Percentiles rank a stretch among this genome's conserved stretches.
Conservation (phyloP, 169 alveolate genomes). For the Babesia sp. region DNA sequence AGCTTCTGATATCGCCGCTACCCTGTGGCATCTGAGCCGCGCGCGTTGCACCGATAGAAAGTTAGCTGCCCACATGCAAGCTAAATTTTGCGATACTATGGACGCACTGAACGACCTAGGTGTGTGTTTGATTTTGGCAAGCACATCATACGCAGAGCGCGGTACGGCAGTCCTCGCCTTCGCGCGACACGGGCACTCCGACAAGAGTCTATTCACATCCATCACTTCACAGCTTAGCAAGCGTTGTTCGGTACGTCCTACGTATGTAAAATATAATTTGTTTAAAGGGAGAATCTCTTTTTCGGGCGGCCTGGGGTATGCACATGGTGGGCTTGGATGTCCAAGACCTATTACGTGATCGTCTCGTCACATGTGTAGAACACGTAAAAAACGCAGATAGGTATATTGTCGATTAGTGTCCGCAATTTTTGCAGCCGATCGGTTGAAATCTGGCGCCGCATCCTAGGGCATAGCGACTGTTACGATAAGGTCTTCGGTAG, state of each 20-base stretch:
- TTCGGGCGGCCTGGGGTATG: slow-evolving; percentile 65
- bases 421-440: slow-evolving; percentile 11
- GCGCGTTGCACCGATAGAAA: slow-evolving; percentile 33
- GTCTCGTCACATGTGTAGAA: slow-evolving; percentile 9
- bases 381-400: slow-evolving; percentile 29
- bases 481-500: slow-evolving; percentile 12
- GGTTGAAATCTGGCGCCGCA: slow-evolving; percentile 26
- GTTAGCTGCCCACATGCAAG: slow-evolving; percentile 21
- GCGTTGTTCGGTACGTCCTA: slow-evolving; percentile 20
- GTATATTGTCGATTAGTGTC: not conserved
- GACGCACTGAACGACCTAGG: slow-evolving; percentile 26
- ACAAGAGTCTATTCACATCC: slow-evolving; percentile 13
- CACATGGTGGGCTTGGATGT: slow-evolving; percentile 51
- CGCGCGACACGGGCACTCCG: slow-evolving; percentile 56
- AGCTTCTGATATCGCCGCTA: slow-evolving; percentile 40
- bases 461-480: slow-evolving; percentile 13
- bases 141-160: slow-evolving; percentile 8
- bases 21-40: slow-evolving; percentile 58
- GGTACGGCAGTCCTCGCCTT: slow-evolving; percentile 60
- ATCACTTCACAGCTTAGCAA: slow-evolving; percentile 7
- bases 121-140: not conserved
- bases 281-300: slow-evolving; percentile 43
- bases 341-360: slow-evolving; percentile 10
- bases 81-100: slow-evolving; percentile 28
- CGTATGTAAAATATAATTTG: not conserved